Evolutionary conservation across 805 yeast species (phyloP).

Genomic region (Metschnikowia lochheadii): DNA sequence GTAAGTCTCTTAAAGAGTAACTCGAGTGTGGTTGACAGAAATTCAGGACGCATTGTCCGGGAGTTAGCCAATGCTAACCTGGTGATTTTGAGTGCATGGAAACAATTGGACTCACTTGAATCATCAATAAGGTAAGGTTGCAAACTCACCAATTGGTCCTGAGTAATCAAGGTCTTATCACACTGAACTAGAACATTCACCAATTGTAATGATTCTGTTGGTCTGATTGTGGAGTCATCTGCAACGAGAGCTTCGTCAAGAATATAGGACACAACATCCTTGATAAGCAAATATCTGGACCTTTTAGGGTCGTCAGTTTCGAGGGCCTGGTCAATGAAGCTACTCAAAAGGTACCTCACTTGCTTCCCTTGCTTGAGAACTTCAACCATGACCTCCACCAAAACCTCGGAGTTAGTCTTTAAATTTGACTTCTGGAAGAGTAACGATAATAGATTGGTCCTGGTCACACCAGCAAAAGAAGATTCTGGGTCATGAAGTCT

Average conservation of each 20-base stretch:
- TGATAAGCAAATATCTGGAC: not conserved
- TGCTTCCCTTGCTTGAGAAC: conserved; percentile 20
- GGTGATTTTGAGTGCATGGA: conserved; percentile 52
- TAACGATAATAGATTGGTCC: conserved; percentile 24
- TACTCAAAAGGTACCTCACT: conserved; percentile 13
- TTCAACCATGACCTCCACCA: not conserved
- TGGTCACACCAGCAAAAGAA: conserved; percentile 38
- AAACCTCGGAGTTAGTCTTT: not conserved
- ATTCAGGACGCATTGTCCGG: conserved; percentile 46
- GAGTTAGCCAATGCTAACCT: conserved; percentile 44
- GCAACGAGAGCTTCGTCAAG: conserved; percentile 6
- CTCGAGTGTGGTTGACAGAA: conserved; percentile 46
- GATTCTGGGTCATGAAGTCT: conserved; percentile 72
- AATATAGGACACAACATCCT: conserved; percentile 1
- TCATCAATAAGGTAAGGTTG: conserved; percentile 61
- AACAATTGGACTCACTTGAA: conserved; percentile 37
- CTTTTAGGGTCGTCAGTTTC: not conserved
- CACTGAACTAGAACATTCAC: conserved; percentile 55
- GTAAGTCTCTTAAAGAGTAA: conserved; percentile 55
- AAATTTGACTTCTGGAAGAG: conserved; percentile 18
- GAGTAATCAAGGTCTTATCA: conserved; percentile 51
- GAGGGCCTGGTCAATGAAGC: conserved; percentile 3
- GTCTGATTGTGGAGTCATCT: not conserved
- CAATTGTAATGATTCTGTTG: conserved; percentile 34
- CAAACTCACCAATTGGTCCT: conserved; percentile 62